phyloP scores from a whole-genome alignment of 139 green algal genomes.

The Chlamydomonas incerta region DNA sequence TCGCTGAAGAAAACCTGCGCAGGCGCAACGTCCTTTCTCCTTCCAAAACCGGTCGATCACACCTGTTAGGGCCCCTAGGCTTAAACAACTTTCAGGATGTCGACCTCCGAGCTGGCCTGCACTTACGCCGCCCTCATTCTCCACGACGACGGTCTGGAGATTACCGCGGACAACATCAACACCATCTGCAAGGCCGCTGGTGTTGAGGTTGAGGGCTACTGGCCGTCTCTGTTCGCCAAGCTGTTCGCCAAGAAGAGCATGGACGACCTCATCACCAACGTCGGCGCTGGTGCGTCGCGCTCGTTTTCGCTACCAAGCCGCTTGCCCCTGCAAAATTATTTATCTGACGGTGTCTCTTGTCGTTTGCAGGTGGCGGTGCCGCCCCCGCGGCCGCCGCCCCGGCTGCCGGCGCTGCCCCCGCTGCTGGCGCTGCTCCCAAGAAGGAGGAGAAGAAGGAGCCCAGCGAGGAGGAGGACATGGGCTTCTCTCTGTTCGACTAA shows the following conservation, averaged over 20 bases:
- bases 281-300: constrained; percentile 83
- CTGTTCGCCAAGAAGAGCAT: constrained; percentile 94
- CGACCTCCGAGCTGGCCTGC: constrained; percentile 70
- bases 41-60: neutral
- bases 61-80: constrained; percentile 64
- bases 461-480: constrained; percentile 93
- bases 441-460: constrained; percentile 89
- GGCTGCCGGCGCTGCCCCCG: constrained; percentile 73
- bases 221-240: constrained; percentile 96
- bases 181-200: constrained; percentile 86
- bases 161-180: constrained; percentile 96
- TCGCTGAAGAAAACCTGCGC: too few relatives aligned
- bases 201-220: constrained; percentile 93
- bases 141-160: constrained; percentile 94
- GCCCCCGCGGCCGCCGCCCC: constrained; percentile 71
- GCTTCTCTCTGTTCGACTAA: constrained; percentile 75
- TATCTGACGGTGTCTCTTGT: neutral
- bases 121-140: constrained; percentile 97
- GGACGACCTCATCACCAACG: constrained; percentile 97
- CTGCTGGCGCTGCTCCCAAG: constrained; percentile 71
- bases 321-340: too few relatives aligned
- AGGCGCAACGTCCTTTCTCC: too few relatives aligned
- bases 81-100: constrained; percentile 84
- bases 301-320: neutral
- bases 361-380: constrained; percentile 60